Evolutionary conservation across 345 rosid species (phyloP).

Genomic region (Physaria fendleri): DNA sequence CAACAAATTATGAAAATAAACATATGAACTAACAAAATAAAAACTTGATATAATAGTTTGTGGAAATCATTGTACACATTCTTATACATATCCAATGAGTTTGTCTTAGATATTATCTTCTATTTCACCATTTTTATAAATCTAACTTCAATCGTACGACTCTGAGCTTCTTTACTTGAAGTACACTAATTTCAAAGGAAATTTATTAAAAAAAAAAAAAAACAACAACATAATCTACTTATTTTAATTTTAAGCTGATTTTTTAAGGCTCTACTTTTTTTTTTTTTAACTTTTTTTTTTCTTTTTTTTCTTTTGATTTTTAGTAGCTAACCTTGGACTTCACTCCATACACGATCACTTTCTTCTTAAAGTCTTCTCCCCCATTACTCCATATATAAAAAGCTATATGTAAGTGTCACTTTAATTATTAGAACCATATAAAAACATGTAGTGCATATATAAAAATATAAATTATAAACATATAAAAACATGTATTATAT

Average conservation of each 20-base stretch:
- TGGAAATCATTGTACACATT: background rate
- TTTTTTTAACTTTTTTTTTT: constrained; percentile 3
- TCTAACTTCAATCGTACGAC: constrained; percentile 30
- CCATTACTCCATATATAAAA: constrained; percentile 20
- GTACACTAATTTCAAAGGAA: constrained; percentile 17
- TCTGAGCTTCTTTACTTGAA: constrained; percentile 29
- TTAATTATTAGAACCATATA: background rate
- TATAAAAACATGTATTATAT: background rate
- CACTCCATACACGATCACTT: constrained; percentile 33
- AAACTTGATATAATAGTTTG: background rate
- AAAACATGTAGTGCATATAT: background rate
- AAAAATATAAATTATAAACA: background rate
- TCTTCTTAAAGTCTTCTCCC: constrained; percentile 27
- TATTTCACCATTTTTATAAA: constrained; percentile 2
- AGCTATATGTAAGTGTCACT: background rate
- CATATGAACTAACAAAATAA: background rate
- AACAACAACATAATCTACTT: constrained; percentile 6
- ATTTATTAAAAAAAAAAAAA: background rate
- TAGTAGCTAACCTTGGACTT: constrained; percentile 29
- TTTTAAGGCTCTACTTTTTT: constrained; percentile 27
- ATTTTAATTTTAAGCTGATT: constrained; percentile 23
- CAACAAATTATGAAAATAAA: constrained; percentile 1
- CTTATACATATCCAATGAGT: constrained; percentile 2
- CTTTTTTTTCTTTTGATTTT: constrained; percentile 13
- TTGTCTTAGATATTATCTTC: constrained; percentile 12